phyloP scores from a whole-genome alignment of 257 asterid species.

The Nicotiana undulata region DNA sequence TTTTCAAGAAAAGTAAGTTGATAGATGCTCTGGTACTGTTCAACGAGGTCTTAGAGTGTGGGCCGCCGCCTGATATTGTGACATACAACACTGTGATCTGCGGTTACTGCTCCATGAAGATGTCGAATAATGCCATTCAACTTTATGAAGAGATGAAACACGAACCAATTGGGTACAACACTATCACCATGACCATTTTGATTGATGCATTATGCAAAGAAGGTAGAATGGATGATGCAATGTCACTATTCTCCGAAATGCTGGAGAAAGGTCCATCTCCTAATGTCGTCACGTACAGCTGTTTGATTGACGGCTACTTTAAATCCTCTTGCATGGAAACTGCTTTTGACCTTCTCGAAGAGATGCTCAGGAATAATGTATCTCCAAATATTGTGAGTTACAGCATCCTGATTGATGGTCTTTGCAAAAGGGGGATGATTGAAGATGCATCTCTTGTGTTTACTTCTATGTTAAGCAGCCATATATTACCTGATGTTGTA shows the following conservation, averaged over 20 bases:
- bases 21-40: conserved; percentile 29
- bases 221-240: conserved; percentile 32
- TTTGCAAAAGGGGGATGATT: conserved; percentile 30
- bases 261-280: conserved; percentile 21
- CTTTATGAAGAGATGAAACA: conserved; percentile 23
- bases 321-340: conserved; percentile 13
- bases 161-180: conserved; percentile 7
- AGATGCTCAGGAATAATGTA: conserved; percentile 22
- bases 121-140: conserved; percentile 26
- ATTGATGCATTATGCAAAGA: conserved; percentile 35
- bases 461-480: conserved; percentile 17
- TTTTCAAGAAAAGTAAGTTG: conserved; percentile 19
- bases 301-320: conserved; percentile 29
- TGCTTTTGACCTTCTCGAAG: conserved; percentile 26
- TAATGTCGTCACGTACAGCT: conserved; percentile 35
- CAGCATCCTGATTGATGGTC: conserved; percentile 32
- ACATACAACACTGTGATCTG: conserved; percentile 26
- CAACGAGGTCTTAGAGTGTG: conserved; percentile 17
- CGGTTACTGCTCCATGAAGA: conserved; percentile 30
- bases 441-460: conserved; percentile 26
- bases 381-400: conserved; percentile 33
- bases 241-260: conserved; percentile 21
- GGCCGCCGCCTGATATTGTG: conserved; percentile 34
- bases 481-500: conserved; percentile 29
- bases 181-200: conserved; percentile 23